phyloP scores from a whole-genome alignment of 768 basidiomycete genomes.

The Lactarius evosmus region DNA sequence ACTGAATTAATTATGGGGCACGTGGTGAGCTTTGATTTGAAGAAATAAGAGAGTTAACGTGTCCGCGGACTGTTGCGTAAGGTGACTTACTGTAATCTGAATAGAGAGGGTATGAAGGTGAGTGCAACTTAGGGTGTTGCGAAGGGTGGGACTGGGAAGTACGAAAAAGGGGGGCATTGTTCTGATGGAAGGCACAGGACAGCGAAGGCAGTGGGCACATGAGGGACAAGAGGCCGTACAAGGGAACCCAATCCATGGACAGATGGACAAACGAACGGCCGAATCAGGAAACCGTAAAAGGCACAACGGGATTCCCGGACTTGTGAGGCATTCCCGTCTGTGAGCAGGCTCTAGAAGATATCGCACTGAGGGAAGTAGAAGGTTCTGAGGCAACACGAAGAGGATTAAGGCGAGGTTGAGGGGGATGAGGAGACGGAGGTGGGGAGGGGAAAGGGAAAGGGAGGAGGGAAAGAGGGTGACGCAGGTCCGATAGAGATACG shows the following conservation, averaged over 20 bases:
- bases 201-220: background rate
- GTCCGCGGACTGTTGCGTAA: background rate
- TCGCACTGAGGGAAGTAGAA: background rate
- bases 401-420: background rate
- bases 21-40: background rate
- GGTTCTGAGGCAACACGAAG: no score
- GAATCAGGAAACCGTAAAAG: slow-evolving; percentile 16
- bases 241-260: background rate
- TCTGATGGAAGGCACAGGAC: slow-evolving; percentile 17
- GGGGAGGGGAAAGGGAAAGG: no score
- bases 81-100: background rate
- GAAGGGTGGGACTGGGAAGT: background rate
- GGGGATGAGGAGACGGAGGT: background rate
- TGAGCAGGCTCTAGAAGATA: background rate
- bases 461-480: background rate
- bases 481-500: background rate
- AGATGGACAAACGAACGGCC: slow-evolving; percentile 17
- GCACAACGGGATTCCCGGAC: background rate
- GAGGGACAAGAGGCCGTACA: slow-evolving; percentile 1
- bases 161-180: slow-evolving; percentile 19
- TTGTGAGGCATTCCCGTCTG: background rate
- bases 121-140: background rate
- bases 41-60: background rate
- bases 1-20: background rate
- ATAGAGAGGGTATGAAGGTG: background rate